phyloP scores from a whole-genome alignment of 352 stramenopile species.

The Phytopythium chamaehyphon region DNA sequence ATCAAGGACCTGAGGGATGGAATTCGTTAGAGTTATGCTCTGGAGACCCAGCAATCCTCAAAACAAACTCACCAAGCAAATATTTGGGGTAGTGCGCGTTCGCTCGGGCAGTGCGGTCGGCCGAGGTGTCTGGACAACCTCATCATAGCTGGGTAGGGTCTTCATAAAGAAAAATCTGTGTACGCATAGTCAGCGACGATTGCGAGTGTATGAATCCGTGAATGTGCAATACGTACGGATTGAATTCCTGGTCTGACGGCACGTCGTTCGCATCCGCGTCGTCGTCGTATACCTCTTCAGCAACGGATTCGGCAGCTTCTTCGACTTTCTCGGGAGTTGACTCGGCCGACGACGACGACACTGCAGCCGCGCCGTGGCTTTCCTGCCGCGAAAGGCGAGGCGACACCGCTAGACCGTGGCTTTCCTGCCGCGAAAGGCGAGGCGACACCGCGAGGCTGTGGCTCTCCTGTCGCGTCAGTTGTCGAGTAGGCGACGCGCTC shows the following conservation, averaged over 20 bases:
- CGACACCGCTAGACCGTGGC: no score
- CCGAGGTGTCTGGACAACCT: conserved; percentile 49
- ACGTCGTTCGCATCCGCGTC: conserved; percentile 30
- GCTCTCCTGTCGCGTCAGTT: conserved; percentile 22
- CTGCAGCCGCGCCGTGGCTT: not conserved
- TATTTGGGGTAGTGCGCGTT: conserved; percentile 50
- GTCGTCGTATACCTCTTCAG: conserved; percentile 22
- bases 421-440: not conserved
- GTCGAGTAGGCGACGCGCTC: conserved; percentile 29
- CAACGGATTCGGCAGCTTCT: conserved; percentile 12
- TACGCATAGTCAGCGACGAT: no score
- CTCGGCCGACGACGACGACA: conserved; percentile 8
- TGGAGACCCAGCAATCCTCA: not conserved
- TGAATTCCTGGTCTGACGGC: conserved; percentile 64
- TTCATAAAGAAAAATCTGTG: conserved; percentile 86
- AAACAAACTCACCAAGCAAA: conserved; percentile 51
- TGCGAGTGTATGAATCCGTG: not conserved
- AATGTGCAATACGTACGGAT: conserved; percentile 44
- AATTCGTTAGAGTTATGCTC: not conserved
- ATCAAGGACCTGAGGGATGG: conserved; percentile 86
- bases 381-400: no score
- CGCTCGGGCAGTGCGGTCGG: conserved; percentile 51
- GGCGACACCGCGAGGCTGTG: conserved; percentile 13
- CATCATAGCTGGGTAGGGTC: conserved; percentile 75
- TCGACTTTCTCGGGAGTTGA: conserved; percentile 25